Percentiles rank a stretch among this genome's conserved stretches.
These are phyloP conservation scores for Epichloe gansuensis DNA, from an alignment of 2,329 filamentous ascomycete species.

Conservation along the genomic window DNA sequence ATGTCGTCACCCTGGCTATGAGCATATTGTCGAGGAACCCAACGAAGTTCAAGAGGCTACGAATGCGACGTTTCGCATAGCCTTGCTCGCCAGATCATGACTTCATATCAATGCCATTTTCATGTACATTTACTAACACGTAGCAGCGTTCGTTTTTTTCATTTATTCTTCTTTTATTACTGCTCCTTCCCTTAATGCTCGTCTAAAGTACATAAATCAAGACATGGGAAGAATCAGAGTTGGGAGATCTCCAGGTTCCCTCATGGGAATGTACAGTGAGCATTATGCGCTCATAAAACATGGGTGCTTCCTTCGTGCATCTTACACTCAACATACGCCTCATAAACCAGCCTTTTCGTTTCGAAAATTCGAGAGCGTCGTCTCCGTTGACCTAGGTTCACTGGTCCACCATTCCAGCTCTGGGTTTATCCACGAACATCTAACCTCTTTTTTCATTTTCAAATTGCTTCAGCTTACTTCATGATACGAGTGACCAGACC, in stretches of 20 bases:
- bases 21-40: no score
- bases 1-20: no score
- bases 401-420: not conserved
- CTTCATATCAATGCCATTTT: no score
- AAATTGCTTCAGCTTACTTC: constrained; percentile 28
- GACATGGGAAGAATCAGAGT: constrained; percentile 29
- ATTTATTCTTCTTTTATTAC: constrained; percentile 16
- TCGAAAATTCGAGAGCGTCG: constrained; percentile 6
- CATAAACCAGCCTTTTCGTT: not conserved
- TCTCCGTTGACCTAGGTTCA: not conserved
- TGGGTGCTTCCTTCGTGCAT: constrained; percentile 10
- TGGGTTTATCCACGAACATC: not conserved
- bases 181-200: constrained; percentile 18
- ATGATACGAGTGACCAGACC: constrained; percentile 68
- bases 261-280: constrained; percentile 26
- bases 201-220: constrained; percentile 25
- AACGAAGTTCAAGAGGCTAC: no score
- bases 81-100: no score
- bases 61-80: no score
- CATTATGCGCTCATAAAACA: constrained; percentile 16
- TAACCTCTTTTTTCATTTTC: not conserved
- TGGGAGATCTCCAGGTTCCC: constrained; percentile 25
- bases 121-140: no score
- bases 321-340: constrained; percentile 3
- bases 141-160: not conserved